These are phyloP conservation scores for Stephanodiscus minutulus DNA, from an alignment of 108 stramenopile genomes.

Conservation along the genomic window DNA sequence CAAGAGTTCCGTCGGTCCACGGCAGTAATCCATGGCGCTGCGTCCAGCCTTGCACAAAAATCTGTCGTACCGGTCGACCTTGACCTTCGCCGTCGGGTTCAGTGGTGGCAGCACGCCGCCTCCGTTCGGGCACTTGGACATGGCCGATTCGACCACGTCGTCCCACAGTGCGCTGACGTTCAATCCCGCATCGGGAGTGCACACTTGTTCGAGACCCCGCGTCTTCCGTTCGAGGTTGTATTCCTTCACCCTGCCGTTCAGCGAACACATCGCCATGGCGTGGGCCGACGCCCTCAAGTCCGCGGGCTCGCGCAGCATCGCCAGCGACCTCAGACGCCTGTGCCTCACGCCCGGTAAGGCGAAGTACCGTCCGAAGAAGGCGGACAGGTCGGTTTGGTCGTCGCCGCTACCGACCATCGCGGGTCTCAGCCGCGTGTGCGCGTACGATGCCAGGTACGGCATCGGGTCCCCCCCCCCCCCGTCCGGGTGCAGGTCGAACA, in stretches of 20 bases:
- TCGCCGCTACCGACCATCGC: slow-evolving; percentile 17
- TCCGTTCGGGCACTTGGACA: neutral
- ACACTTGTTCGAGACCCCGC: neutral
- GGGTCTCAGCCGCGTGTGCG: slow-evolving; percentile 27
- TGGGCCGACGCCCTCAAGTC: slow-evolving; percentile 24
- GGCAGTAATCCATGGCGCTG: slow-evolving; percentile 10
- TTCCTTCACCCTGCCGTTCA: slow-evolving; percentile 29
- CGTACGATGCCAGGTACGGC: slow-evolving; percentile 22
- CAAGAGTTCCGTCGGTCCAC: slow-evolving; percentile 13
- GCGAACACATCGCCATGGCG: slow-evolving; percentile 39
- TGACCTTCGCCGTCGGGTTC: too few species aligned
- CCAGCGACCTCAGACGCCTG: slow-evolving; percentile 16
- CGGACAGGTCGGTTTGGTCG: slow-evolving; percentile 10
- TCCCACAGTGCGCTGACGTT: slow-evolving; percentile 12
- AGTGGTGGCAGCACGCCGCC: too few species aligned
- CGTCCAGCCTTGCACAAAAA: slow-evolving; percentile 12
- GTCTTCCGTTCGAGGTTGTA: slow-evolving; percentile 10
- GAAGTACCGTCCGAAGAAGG: slow-evolving; percentile 13
- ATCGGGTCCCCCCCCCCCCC: neutral
- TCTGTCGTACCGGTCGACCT: slow-evolving; percentile 20
- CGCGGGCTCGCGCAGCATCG: slow-evolving; percentile 29
- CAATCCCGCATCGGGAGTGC: slow-evolving; percentile 27
- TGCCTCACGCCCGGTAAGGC: neutral
- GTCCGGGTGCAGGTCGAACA: neutral
- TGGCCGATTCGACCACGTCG: slow-evolving; percentile 2